Percentiles rank a stretch among this genome's conserved stretches.
Conservation (phyloP, 2,329 filamentous ascomycete species). For the Plectosphaerella sp. region DNA sequence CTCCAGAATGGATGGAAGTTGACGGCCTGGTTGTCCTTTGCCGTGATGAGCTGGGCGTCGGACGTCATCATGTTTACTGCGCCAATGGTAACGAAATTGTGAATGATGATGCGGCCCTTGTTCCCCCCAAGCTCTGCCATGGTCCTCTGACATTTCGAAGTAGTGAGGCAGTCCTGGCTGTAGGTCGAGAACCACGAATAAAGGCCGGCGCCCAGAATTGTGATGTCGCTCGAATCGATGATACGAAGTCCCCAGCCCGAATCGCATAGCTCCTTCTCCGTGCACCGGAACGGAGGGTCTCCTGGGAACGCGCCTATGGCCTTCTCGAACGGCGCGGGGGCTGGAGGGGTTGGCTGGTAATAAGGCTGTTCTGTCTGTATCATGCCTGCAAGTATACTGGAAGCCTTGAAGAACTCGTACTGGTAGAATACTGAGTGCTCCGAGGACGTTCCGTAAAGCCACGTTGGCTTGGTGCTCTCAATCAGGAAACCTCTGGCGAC, state of each 20-base stretch:
- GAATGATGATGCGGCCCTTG: neutral
- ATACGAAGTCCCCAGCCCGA: constrained; percentile 17
- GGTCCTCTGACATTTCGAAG: neutral
- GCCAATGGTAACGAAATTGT: constrained; percentile 24
- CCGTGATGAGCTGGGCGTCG: constrained; percentile 18
- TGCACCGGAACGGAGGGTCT: constrained; percentile 13
- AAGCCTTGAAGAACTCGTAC: constrained; percentile 43
- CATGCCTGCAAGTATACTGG: constrained; percentile 50
- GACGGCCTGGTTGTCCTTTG: constrained; percentile 21
- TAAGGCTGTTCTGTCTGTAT: constrained; percentile 67
- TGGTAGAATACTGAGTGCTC: constrained; percentile 49
- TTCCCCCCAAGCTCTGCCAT: neutral
- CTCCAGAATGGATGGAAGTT: constrained; percentile 21
- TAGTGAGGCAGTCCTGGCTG: too few species aligned
- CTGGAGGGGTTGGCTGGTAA: constrained; percentile 38
- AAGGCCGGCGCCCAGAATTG: too few species aligned
- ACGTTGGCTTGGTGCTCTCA: constrained; percentile 22
- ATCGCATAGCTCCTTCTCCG: constrained; percentile 3
- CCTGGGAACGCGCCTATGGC: constrained; percentile 3
- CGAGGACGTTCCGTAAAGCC: constrained; percentile 39
- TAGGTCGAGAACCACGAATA: too few species aligned
- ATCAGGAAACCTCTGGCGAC: constrained; percentile 29
- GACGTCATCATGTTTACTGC: constrained; percentile 20
- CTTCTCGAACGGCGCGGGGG: neutral
- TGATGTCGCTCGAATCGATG: neutral